Percentiles rank a stretch among this genome's conserved stretches.
Conservation (phyloP, 148 eudicot species). For the Camellia japonica region DNA sequence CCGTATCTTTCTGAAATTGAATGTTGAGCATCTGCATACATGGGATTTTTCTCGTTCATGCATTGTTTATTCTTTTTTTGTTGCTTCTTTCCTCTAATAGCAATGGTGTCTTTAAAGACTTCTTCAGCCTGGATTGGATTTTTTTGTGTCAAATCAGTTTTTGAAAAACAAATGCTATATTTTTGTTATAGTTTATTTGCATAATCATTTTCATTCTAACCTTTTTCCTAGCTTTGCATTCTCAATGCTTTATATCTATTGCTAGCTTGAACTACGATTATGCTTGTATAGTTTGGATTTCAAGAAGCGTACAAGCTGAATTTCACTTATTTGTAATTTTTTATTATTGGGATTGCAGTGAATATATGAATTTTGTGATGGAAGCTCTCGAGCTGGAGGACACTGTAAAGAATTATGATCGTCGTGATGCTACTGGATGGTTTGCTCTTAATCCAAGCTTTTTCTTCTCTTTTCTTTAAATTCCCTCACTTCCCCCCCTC, state of each 20-base stretch:
- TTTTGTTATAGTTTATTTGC: not conserved
- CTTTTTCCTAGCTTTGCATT: constrained; percentile 10
- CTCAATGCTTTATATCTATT: not conserved
- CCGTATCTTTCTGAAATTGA: constrained; percentile 2
- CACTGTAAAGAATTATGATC: constrained; percentile 75
- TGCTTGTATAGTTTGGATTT: not conserved
- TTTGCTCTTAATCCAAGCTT: constrained; percentile 26
- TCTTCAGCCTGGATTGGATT: not conserved
- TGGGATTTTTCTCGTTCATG: not conserved
- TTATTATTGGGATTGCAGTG: constrained; percentile 48
- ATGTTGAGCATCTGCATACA: not conserved
- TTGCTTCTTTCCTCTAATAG: not conserved
- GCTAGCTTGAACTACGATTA: not conserved
- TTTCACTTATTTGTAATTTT: not conserved
- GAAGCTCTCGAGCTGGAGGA: constrained; percentile 95
- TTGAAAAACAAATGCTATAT: not conserved
- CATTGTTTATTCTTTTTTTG: not conserved
- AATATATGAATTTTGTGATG: constrained; percentile 66
- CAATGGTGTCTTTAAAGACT: not conserved
- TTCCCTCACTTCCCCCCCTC: too few species aligned
- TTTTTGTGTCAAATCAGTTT: not conserved
- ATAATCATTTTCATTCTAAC: not conserved
- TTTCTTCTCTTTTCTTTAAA: not conserved
- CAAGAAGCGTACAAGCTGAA: not conserved
- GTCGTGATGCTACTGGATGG: constrained; percentile 75